Conservation (phyloP, 352 stramenopile species). For the Thalassiosira mediterranea region DNA sequence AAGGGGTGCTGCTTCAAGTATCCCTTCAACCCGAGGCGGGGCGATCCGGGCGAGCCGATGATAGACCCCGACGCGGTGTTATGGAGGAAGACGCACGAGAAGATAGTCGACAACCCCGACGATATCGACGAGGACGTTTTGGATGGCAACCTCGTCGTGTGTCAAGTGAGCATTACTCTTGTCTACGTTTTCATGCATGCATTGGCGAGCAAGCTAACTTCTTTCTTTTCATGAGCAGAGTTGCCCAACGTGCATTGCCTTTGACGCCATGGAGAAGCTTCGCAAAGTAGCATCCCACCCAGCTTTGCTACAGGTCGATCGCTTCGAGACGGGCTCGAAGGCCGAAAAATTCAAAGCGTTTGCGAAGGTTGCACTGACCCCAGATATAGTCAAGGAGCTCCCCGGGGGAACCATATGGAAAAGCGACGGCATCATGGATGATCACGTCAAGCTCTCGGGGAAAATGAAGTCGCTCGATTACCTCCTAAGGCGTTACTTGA, state of each 20-base stretch:
- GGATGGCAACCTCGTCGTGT: slow-evolving; percentile 47
- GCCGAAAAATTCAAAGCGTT: slow-evolving; percentile 71
- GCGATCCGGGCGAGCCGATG: slow-evolving; percentile 35
- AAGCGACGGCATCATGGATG: slow-evolving; percentile 73
- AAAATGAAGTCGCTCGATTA: slow-evolving; percentile 79
- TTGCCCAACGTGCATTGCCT: slow-evolving; percentile 70
- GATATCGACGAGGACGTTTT: slow-evolving; percentile 35
- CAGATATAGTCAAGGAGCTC: slow-evolving; percentile 64
- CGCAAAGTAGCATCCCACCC: slow-evolving; percentile 80
- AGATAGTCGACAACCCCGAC: slow-evolving; percentile 39
- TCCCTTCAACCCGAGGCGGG: slow-evolving; percentile 54
- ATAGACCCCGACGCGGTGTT: slow-evolving; percentile 75
- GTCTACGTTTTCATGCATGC: neutral
- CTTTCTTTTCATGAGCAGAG: slow-evolving; percentile 14
- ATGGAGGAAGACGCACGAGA: slow-evolving; percentile 62
- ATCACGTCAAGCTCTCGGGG: slow-evolving; percentile 75
- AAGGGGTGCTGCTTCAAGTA: slow-evolving; percentile 70
- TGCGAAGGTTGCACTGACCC: slow-evolving; percentile 69
- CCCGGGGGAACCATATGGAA: slow-evolving; percentile 64
- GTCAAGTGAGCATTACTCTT: slow-evolving; percentile 18
- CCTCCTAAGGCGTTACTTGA: slow-evolving; percentile 49
- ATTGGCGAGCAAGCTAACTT: neutral
- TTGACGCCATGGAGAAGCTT: slow-evolving; percentile 68
- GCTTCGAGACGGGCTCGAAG: slow-evolving; percentile 31
- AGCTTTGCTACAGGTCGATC: slow-evolving; percentile 74